Evolutionary conservation across 176 grass and related monocot genomes (phyloP).

Genomic region (sorghum (Sorghum bicolor)): Sorghum_bicolor_NCBIv3 NC_012872.2:58522501-58523000

Average conservation of each 20-base stretch:
- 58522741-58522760: constrained; percentile 11
- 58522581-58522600: background rate
- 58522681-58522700: constrained; percentile 18
- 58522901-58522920: constrained; percentile 3
- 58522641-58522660: background rate
- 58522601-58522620: background rate
- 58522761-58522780: background rate
- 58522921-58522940: constrained; percentile 8
- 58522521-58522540: background rate
- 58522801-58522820: constrained; percentile 7
- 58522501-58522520: background rate
- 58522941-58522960: background rate
- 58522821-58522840: constrained; percentile 13
- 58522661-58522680: constrained; percentile 19
- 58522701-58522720: constrained; percentile 38
- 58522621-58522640: background rate
- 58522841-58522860: constrained; percentile 3
- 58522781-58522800: background rate
- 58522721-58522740: constrained; percentile 25
- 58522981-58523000: background rate
- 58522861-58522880: background rate
- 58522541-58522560: background rate
- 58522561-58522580: background rate
- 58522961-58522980: background rate
- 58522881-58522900: background rate